Percentiles rank a stretch among this genome's conserved stretches.
phyloP scores from a whole-genome alignment of 768 basidiomycete species.

The Tylopilus subfusipes region DNA sequence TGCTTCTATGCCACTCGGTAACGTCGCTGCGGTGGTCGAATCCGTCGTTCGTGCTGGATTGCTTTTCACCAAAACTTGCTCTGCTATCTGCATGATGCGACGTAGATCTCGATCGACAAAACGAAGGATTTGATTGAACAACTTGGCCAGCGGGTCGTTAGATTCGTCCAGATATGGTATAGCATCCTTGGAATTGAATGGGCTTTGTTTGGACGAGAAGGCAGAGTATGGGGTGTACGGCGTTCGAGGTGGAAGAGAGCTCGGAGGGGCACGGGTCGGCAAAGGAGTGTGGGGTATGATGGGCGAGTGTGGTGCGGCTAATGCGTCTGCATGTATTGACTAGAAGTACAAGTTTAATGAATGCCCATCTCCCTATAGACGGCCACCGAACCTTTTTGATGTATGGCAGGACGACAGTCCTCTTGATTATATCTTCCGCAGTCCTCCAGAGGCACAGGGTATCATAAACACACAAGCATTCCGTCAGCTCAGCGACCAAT shows the following conservation, averaged over 20 bases:
- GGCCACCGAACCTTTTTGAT: slow-evolving; percentile 59
- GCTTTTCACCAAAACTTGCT: slow-evolving; percentile 56
- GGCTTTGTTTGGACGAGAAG: slow-evolving; percentile 40
- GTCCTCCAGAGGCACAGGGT: slow-evolving; percentile 76
- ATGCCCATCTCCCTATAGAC: background rate
- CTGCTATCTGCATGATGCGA: slow-evolving; percentile 73
- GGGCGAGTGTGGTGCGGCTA: slow-evolving; percentile 68
- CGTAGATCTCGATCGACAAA: slow-evolving; percentile 76
- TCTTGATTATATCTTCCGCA: slow-evolving; percentile 82
- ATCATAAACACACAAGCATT: slow-evolving; percentile 80
- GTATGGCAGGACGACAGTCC: slow-evolving; percentile 69
- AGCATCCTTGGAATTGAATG: slow-evolving; percentile 32
- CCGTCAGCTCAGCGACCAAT: slow-evolving; percentile 61
- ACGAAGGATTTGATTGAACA: slow-evolving; percentile 79
- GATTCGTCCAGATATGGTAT: slow-evolving; percentile 59
- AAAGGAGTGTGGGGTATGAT: slow-evolving; percentile 76
- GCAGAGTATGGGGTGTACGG: slow-evolving; percentile 54
- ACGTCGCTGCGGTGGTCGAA: background rate
- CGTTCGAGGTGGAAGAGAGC: slow-evolving; percentile 47
- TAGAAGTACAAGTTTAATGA: slow-evolving; percentile 29
- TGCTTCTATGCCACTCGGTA: slow-evolving; percentile 1
- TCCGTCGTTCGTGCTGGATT: slow-evolving; percentile 26
- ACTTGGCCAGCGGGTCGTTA: slow-evolving; percentile 63
- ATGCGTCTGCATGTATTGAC: slow-evolving; percentile 72
- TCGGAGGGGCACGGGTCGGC: slow-evolving; percentile 11